These are phyloP conservation scores for Spathaspora gorwiae DNA, from an alignment of 805 yeast species.

Conservation along the genomic window DNA sequence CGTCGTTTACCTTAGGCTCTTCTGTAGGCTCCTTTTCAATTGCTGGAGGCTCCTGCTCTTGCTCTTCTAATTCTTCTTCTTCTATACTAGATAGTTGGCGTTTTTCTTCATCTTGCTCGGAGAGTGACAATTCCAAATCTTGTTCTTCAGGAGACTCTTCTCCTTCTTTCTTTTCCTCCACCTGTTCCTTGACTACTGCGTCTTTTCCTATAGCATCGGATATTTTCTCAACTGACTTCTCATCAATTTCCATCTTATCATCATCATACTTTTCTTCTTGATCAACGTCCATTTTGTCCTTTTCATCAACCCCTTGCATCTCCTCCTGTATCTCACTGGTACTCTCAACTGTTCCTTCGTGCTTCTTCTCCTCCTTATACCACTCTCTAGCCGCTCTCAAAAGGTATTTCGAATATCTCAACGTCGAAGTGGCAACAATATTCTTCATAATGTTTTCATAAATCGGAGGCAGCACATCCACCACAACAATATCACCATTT, in stretches of 20 bases:
- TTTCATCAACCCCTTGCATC: background rate
- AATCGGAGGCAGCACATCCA: constrained; percentile 14
- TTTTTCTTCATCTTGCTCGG: constrained; percentile 7
- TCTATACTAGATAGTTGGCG: constrained; percentile 3
- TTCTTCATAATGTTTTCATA: constrained; percentile 18
- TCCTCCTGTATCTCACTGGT: background rate
- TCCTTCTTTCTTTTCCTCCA: constrained; percentile 5
- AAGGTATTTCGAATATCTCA: constrained; percentile 9
- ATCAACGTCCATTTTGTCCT: background rate
- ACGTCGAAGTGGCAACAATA: constrained; percentile 17
- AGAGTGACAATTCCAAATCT: constrained; percentile 9
- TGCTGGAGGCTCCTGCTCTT: background rate
- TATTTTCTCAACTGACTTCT: background rate
- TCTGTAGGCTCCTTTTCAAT: constrained; percentile 1
- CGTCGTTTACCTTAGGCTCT: background rate
- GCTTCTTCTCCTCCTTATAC: background rate
- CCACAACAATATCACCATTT: constrained; percentile 14
- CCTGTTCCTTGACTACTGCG: constrained; percentile 1
- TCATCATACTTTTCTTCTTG: constrained; percentile 6
- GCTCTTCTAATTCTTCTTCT: background rate
- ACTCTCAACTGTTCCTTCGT: background rate
- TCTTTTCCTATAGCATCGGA: too few relatives aligned
- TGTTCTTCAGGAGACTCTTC: constrained; percentile 8
- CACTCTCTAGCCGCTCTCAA: constrained; percentile 4
- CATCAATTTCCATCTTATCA: constrained; percentile 13